Evolutionary conservation across 2,329 filamentous ascomycete genomes (phyloP), one percentile per base, ranked within the genome.

Genomic region (Madurella mycetomatis): DNA sequence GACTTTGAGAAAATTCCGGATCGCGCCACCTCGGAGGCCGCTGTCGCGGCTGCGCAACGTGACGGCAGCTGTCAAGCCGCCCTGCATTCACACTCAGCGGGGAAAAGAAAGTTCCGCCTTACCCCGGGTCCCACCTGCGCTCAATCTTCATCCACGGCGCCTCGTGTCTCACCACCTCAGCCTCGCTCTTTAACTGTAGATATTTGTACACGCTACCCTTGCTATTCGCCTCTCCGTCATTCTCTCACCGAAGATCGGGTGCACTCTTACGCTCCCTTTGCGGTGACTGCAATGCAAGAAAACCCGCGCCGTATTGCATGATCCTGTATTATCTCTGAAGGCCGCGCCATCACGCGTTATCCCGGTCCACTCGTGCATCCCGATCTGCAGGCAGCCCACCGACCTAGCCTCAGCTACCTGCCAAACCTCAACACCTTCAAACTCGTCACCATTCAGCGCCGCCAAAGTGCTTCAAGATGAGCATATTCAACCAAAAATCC

Each of bases 401-500:
- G 34, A 11, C 34, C 9, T 12, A 37, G 13, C 34, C 34, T 25
- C 25, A 25, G 4, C 11, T 9, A 9, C 34, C 34, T 9, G 34
- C 34, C 13, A 5, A 11, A 37, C 9, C 34, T 12, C 13, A 11
- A 9, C 13, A 11, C 34, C 34, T 37, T 11, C 16, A 17, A 18
- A 42, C 41, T 13, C 25, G 30, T 9, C 42, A 2, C 17, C 17
- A 12, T 4, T n/a, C 11, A 15, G 43, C 15, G 4, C 43, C 25
- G 9, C 16, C 50, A 75, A 75, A 58, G 67, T 66, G 55, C 73
- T 72, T 17, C 19, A 57, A 49, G 34, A 75, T 75, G 73, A 71
- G 70, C 45, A 72, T 75, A 56, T 70, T 75, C 55, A 69, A 69
- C 59, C 66, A 72, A 55, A 74, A 74, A 55, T 67, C 71, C 58